Evolutionary conservation across 495 filamentous ascomycete genomes (phyloP), one percentile per base, ranked within the genome.

Genomic region (Hypoxylon perforatum): DNA sequence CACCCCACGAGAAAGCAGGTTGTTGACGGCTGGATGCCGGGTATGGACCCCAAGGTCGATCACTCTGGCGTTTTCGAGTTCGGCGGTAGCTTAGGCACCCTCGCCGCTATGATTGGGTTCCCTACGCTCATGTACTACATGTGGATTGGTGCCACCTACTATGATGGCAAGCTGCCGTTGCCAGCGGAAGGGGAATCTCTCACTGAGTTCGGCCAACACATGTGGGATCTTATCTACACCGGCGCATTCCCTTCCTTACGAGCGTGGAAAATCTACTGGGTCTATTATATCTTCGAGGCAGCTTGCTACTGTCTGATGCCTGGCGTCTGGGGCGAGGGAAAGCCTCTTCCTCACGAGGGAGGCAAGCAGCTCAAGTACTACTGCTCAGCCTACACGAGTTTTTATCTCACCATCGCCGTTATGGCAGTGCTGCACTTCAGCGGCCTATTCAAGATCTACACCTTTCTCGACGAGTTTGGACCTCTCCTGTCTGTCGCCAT

Each of bases 41-140:
- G 87, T 50, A 82, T 83, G 67, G 90, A 97, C 70, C 90, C 88
- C 63, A 92, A 87, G 76, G 73, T 97, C 61, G 92, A 97, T 78
- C 82, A 86, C 73, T 92, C 89, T 50, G 91, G 89, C 47, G 83
- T 91, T 57, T 92, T 90, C 73, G 95, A 99, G 72, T 97, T 99
- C 71, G 92, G 93, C 59, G 95, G 95, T 58, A 88, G 91, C 1
- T 79, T 78, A 48, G 94, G 94, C 56, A 88, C 92, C 21, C 75
- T 80, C 18, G 81, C 87, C 53, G 92, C 96, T 87, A 99, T 99
- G 92, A 82, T 95, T 61, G 89, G 88, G 46, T 99, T 97, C 77
- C 95, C 95, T 11, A 35, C 90, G 42, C 82, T 99, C 63, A 99
- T 99, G 95, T 97, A 90, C 82, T 97, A 97, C 81, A 94, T 99